Conservation (phyloP, 371 early-diverging fungal species). For the Apophysomyces sp. region DNA sequence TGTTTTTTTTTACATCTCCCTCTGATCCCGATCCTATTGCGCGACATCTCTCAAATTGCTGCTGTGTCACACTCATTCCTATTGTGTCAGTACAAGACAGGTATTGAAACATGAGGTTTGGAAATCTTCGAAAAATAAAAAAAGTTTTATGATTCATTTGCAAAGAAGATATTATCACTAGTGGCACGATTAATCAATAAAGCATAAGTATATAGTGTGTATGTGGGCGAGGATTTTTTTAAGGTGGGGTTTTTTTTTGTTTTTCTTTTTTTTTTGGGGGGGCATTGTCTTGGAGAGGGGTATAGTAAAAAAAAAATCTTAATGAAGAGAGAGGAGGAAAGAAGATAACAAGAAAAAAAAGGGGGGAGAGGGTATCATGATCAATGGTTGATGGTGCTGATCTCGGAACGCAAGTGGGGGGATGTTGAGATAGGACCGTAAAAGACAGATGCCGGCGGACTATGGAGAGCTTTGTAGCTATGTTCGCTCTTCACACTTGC, state of each 20-base stretch:
- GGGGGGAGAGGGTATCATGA: background rate
- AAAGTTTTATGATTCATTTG: background rate
- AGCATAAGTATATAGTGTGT: background rate
- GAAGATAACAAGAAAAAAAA: background rate
- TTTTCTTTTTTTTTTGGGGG: background rate
- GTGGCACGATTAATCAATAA: background rate
- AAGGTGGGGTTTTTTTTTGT: background rate
- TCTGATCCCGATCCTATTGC: too few species aligned
- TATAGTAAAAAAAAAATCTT: background rate
- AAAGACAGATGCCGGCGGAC: background rate
- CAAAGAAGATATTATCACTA: background rate
- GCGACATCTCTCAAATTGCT: too few species aligned
- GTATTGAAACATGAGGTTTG: background rate
- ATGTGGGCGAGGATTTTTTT: background rate
- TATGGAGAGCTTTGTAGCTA: background rate
- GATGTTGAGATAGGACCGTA: background rate
- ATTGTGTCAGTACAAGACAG: too few species aligned
- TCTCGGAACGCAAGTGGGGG: background rate
- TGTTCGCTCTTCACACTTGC: background rate
- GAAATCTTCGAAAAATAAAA: background rate
- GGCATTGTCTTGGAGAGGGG: background rate
- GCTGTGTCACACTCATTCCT: too few species aligned
- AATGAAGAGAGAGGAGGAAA: background rate
- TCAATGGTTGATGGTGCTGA: background rate
- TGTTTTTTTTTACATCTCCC: too few species aligned